phyloP scores from a whole-genome alignment of 176 grass and related monocot genomes.

The Eleusine coracana region DNA sequence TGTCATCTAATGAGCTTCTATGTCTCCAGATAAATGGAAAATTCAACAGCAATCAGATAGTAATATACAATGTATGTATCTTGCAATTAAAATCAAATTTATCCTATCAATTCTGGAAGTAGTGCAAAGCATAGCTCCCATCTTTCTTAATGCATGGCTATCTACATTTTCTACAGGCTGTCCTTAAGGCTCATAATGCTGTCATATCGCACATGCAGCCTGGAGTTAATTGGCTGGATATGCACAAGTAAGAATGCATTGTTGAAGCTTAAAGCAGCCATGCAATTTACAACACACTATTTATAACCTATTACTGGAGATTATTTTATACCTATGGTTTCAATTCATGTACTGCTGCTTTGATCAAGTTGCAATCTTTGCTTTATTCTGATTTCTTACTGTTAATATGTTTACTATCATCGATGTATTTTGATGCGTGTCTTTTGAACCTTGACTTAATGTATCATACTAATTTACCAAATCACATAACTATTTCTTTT shows the following conservation, averaged over 20 bases:
- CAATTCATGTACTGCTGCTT: background rate
- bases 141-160: constrained; percentile 8
- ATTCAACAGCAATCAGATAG: constrained; percentile 67
- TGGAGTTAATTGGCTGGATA: constrained; percentile 79
- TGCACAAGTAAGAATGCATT: constrained; percentile 79
- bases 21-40: constrained; percentile 90
- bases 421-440: background rate
- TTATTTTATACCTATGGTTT: constrained; percentile 6
- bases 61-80: constrained; percentile 88
- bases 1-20: constrained; percentile 23
- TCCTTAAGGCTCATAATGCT: constrained; percentile 87
- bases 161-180: constrained; percentile 59
- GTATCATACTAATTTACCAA: constrained; percentile 23
- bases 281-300: constrained; percentile 22
- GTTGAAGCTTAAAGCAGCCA: background rate
- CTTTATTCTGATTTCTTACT: constrained; percentile 13
- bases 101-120: background rate
- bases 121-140: background rate
- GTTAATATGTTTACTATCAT: background rate
- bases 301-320: constrained; percentile 10
- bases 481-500: background rate
- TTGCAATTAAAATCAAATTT: constrained; percentile 11
- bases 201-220: constrained; percentile 80
- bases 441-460: constrained; percentile 17
- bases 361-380: background rate